Evolutionary conservation across 2,329 filamentous ascomycete genomes (phyloP).

Genomic region (Xylariaceae sp.): DNA sequence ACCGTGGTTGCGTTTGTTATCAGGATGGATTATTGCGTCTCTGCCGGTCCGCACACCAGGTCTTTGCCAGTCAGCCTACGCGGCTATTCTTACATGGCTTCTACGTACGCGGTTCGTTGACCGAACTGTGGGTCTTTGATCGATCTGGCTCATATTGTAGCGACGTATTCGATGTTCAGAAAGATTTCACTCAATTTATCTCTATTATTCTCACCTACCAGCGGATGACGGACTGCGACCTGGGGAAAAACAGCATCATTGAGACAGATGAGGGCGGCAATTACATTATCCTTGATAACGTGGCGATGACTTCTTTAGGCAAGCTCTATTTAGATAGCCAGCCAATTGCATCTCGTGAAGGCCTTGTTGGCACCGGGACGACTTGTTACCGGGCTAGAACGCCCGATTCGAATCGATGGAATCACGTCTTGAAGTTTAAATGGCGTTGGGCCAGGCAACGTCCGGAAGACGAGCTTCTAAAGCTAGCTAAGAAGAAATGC

Average conservation of each 20-base stretch:
- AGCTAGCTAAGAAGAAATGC: conserved; percentile 31
- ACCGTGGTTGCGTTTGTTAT: conserved; percentile 11
- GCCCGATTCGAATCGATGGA: conserved; percentile 30
- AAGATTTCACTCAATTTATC: conserved; percentile 35
- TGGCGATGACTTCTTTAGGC: conserved; percentile 16
- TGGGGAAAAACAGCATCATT: conserved; percentile 32
- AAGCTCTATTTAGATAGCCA: conserved; percentile 37
- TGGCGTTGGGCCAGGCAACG: conserved; percentile 38
- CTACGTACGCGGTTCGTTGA: conserved; percentile 35
- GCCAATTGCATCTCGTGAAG: conserved; percentile 31
- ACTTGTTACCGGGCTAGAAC: conserved; percentile 37
- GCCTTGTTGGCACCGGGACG: conserved; percentile 35
- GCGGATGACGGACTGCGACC: conserved; percentile 35
- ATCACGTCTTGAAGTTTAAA: conserved; percentile 38
- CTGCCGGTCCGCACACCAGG: conserved; percentile 22
- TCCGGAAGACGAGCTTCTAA: conserved; percentile 39
- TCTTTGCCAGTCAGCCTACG: conserved; percentile 38
- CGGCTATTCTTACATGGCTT: conserved; percentile 43
- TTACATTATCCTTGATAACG: conserved; percentile 19
- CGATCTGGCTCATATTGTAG: conserved; percentile 40
- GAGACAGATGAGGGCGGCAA: conserved; percentile 28
- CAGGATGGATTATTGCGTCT: conserved; percentile 26
- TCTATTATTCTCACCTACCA: conserved; percentile 36
- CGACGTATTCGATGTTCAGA: conserved; percentile 34
- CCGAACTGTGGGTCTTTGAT: conserved; percentile 43